Percentiles rank a stretch among this genome's conserved stretches.
These are phyloP conservation scores for Carex parvula DNA, from an alignment of 176 grass and related monocot genomes.

Conservation along the genomic window DNA sequence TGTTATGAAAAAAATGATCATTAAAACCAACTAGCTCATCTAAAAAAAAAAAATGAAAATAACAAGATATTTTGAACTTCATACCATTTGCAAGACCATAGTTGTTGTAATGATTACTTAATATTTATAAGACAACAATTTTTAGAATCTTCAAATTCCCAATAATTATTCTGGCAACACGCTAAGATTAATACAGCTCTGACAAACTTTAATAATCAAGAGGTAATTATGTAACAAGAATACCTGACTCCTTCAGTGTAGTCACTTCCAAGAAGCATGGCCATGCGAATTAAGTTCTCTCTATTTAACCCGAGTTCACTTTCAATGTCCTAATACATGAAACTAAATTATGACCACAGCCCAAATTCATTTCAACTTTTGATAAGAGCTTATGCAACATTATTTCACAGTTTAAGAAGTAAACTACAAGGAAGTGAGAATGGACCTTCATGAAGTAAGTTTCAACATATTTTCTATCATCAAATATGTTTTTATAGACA, in stretches of 20 bases:
- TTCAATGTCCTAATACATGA: conserved; percentile 82
- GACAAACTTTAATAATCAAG: background rate
- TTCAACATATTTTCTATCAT: conserved; percentile 98
- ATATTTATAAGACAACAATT: no score
- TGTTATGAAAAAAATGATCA: background rate
- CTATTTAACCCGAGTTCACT: conserved; percentile 82
- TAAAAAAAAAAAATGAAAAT: background rate
- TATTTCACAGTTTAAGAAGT: conserved; percentile 18
- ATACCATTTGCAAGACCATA: background rate
- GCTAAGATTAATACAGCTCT: background rate
- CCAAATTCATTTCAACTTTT: background rate
- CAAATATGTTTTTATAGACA: conserved; percentile 99
- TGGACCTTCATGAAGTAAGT: conserved; percentile 96
- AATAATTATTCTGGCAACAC: no score
- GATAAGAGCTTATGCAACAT: background rate
- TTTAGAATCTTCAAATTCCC: background rate
- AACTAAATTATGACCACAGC: conserved; percentile 25
- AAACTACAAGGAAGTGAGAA: conserved; percentile 19
- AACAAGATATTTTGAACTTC: background rate
- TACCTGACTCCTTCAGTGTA: conserved; percentile 97
- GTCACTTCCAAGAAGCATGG: conserved; percentile 91
- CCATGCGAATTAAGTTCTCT: conserved; percentile 87
- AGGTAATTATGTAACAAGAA: background rate
- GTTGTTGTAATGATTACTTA: background rate
- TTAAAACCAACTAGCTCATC: background rate